Evolutionary conservation across 257 asterid genomes (phyloP), one percentile per base, ranked within the genome.

Genomic region (Solanum neorickii): DNA sequence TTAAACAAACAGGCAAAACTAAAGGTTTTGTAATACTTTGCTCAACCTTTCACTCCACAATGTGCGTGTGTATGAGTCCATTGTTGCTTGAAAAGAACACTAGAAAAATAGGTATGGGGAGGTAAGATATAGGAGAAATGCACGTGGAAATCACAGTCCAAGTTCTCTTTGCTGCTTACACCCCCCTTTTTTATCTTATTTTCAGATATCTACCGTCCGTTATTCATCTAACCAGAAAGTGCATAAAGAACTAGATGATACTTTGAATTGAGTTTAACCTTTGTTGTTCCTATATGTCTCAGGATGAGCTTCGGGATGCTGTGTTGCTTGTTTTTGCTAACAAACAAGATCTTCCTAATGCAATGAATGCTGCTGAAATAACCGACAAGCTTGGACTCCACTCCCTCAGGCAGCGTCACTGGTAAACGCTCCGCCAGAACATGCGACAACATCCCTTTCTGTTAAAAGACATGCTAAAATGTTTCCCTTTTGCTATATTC

Each of bases 261-360:
- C 68, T 80, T 47, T 80, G 68, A 10, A 47, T 80, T 18, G 69
- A 16, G 68, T 47, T 80, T 47, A 29, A 80, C 27, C 29, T 29
- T 29, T 80, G 85, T 80, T 49, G 20, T 80, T 80, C 60, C 41
- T 78, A 44, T 46, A 47, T 80, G 68, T 29, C 29, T 9, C 68
- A 82, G 85, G 85, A 82, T 82, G 85, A 82, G 31, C 94, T 95
- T 83, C 92, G 97, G 52, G 98, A 95, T 90, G 96, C 98, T 13
- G 98, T 95, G 80, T 86, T 95, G 84, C 98, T 95, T 83, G 97
- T 95, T 69, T 94, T 95, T 89, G 98, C 98, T 42, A 95, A 94
- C 94, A 95, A 94, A 89, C 98, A 95, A 89, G 98, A 95, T 94
- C 98, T 95, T 84, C 98, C 98, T 20, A 95, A 94, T 92, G 98